phyloP scores from a whole-genome alignment of 257 asterid species.

The Fraxinus quadrangulata region DNA sequence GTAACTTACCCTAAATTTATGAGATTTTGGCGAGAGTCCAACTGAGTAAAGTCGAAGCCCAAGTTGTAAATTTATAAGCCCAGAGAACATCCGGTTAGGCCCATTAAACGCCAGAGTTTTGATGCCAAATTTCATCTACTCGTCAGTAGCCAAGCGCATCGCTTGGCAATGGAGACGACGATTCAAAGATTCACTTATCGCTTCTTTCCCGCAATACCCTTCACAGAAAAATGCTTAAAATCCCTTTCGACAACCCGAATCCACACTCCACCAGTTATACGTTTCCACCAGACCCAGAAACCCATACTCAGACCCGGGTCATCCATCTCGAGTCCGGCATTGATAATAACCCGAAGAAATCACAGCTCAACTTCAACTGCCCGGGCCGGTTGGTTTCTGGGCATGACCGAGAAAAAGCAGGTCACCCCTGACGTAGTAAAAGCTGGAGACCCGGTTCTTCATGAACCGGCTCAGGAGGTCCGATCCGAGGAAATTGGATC shows the following conservation, averaged over 20 bases:
- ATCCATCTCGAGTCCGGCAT: conserved; percentile 31
- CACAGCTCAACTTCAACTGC: conserved; percentile 41
- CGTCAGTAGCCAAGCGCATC: background rate
- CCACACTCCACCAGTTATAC: conserved; percentile 32
- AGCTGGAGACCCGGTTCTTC: conserved; percentile 98
- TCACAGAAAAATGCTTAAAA: conserved; percentile 34
- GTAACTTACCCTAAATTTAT: too few relatives aligned
- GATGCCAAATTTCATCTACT: background rate
- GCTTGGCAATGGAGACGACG: conserved; percentile 47
- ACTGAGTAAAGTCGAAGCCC: too few relatives aligned
- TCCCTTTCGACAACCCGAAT: conserved; percentile 31
- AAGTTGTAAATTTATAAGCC: too few relatives aligned
- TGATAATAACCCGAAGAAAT: conserved; percentile 23
- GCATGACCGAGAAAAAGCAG: conserved; percentile 56
- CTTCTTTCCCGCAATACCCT: conserved; percentile 32
- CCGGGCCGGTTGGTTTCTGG: conserved; percentile 82
- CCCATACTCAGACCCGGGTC: conserved; percentile 19
- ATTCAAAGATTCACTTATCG: conserved; percentile 54
- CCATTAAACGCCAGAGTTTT: too few relatives aligned
- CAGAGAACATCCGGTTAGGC: too few relatives aligned
- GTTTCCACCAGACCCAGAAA: conserved; percentile 8
- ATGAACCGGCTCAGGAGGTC: conserved; percentile 75
- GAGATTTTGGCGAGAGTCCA: too few relatives aligned
- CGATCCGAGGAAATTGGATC: conserved; percentile 69
- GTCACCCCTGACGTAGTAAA: conserved; percentile 69